Evolutionary conservation across 139 green algal species (phyloP), one percentile per base, ranked within the genome.

Genomic region (Chlorella vulgaris): DNA sequence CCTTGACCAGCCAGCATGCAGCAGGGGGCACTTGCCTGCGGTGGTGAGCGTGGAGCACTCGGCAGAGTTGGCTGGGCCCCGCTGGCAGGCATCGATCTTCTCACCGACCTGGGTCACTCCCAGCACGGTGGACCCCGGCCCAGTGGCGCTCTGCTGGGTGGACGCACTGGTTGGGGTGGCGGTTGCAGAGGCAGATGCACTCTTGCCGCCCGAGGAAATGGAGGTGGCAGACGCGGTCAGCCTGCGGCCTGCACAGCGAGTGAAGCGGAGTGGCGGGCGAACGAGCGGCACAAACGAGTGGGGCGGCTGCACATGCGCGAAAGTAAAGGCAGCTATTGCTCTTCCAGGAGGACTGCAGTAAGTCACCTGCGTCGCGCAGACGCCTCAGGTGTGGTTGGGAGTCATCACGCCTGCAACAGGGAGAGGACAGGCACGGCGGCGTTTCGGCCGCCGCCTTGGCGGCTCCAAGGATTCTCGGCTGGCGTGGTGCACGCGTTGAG

Each of bases 21-120:
- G 13, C 2, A 47, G 13, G 15, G 21, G 0, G 39, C 47, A 65
- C 40, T 77, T 67, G 28, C n/a, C 78, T 55, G 38, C 39, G 3
- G 81, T 68, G 40, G 81, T 76, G 31, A 84, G 74, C 1, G 80
- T 84, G 28, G 50, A 22, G 80, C 80, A 84, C 33, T 31, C 60
- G 13, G 65, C 66, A 0, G 74, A 73, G 36, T 81, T 19, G 33
- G 50, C 28, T 47, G 80, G 80, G 50, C 80, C 80, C 31, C 42
- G 43, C 47, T 62, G 47, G 74, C 80, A 84, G 8, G 35, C 35
- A 18, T 84, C 80, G 43, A 84, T 63, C 47, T 81, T 50, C 31
- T 51, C 65, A 7, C 47, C 47, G 0, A 76, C 80, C 28, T 77
- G n/a, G 60, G 76, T 76, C 24, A 69, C 31, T 21, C 76, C 76